phyloP scores from a whole-genome alignment of 1,284 basidiomycete species.

The Xanthoconium separans region DNA sequence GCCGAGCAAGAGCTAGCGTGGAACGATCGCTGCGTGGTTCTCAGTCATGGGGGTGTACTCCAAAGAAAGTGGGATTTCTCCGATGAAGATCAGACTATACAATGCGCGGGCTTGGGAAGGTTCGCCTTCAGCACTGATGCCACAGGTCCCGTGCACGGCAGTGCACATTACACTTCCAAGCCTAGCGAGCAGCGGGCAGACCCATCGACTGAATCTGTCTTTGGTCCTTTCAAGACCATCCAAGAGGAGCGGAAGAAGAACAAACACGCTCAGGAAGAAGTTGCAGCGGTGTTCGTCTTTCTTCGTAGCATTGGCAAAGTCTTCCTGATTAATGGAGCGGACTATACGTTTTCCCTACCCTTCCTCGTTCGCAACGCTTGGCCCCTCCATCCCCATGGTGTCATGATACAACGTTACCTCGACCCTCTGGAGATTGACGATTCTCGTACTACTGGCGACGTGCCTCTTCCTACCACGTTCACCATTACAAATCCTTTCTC shows the following conservation, averaged over 20 bases:
- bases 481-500: slow-evolving; percentile 74
- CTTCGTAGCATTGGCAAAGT: slow-evolving; percentile 74
- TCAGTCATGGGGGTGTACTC: slow-evolving; percentile 70
- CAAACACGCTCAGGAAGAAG: slow-evolving; percentile 36
- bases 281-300: slow-evolving; percentile 73
- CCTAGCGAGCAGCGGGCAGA: slow-evolving; percentile 28
- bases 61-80: slow-evolving; percentile 74
- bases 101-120: slow-evolving; percentile 75
- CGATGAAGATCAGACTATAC: slow-evolving; percentile 68
- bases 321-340: slow-evolving; percentile 70
- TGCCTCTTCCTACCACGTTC: slow-evolving; percentile 74
- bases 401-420: slow-evolving; percentile 76
- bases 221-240: slow-evolving; percentile 54
- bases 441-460: slow-evolving; percentile 57
- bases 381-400: slow-evolving; percentile 73
- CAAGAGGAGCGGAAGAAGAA: slow-evolving; percentile 32
- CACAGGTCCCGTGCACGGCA: slow-evolving; percentile 35
- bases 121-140: slow-evolving; percentile 51
- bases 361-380: slow-evolving; percentile 79
- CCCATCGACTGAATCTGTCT: slow-evolving; percentile 43
- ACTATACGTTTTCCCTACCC: slow-evolving; percentile 79
- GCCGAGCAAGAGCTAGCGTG: slow-evolving; percentile 64
- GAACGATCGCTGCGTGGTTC: slow-evolving; percentile 66
- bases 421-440: slow-evolving; percentile 67
- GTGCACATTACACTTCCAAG: slow-evolving; percentile 40